Base-by-base conservation (phyloP, 768 basidiomycete species). In the Hypholoma sublateritium region DNA sequence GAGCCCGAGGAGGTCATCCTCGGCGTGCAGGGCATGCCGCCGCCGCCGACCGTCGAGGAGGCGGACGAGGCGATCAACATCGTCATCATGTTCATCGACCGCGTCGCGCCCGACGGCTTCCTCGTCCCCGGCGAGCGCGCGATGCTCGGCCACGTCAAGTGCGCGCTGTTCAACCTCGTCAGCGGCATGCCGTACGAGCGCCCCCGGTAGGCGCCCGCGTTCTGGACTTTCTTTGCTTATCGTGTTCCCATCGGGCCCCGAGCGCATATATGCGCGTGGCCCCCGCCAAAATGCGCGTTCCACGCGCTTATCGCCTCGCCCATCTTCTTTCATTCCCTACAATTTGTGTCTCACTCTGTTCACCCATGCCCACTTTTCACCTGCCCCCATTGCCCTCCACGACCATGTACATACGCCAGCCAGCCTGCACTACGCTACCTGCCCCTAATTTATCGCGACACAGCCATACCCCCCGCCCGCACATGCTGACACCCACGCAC, bases 71-170 rank as follows among this genome's bases (percentile, higher is more conserved):
- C 57, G 25, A 50, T 87, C 51, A 77, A 82, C 65, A 81, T 72
- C 59, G 72, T 88, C 55, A 75, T 87, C 59, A 43, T 70, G 12
- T 88, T 78, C 58, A 66, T 86, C 59, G 81, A 86, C 65, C 65
- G 65, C 32, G 24, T 22, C 5, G 54, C 58, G 16, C 69, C 65
- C 14, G 64, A 60, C 42, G 66, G 62, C 12, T 59, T 77, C 21
- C 55, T 77, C 49, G 63, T 67, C 21, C 36, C 53, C 2, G 52
- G 70, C 5, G 79, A 80, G 62, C 77, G 76, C 44, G 67, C 67
- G 49, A 66, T 66, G 24, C 79, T 87, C 42, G 59, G 68, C 17
- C 72, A 76, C 46, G 73, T 86, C 63, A 85, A 84, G 68, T 73
- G 69, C 50, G 78, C 77, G 17, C 72, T 87, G 55, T 84, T 85